Percentiles rank a stretch among this genome's conserved stretches.
Evolutionary conservation across 164 flowering plant genomes (phyloP).

Genomic region (Litsea cubeba): DNA sequence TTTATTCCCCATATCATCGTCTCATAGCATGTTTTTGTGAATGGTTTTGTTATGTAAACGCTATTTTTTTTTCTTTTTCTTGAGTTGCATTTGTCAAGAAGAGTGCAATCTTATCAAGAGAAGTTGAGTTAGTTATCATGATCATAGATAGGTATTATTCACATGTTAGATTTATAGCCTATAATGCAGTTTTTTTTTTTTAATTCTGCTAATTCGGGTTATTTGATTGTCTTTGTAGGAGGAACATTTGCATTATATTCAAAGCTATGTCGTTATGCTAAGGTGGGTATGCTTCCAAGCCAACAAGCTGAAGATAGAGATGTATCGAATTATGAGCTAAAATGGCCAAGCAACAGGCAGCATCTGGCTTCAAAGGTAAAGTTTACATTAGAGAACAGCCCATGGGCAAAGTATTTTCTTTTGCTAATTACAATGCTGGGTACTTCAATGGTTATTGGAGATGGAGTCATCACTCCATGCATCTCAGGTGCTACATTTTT

Average conservation of each 20-base stretch:
- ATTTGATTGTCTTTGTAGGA: conserved; percentile 10
- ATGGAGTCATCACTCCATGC: conserved; percentile 32
- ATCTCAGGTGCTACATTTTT: conserved; percentile 20
- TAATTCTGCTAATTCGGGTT: too few relatives aligned
- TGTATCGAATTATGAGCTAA: conserved; percentile 19
- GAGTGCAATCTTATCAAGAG: too few relatives aligned
- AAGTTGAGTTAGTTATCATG: too few relatives aligned
- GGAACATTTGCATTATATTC: conserved; percentile 32
- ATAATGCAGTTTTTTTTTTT: too few relatives aligned
- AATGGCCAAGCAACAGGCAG: conserved; percentile 13
- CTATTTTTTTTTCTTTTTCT: too few relatives aligned
- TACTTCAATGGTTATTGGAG: conserved; percentile 31
- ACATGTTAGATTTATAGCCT: too few relatives aligned
- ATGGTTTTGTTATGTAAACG: too few relatives aligned
- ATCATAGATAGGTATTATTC: too few relatives aligned
- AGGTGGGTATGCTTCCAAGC: conserved; percentile 17
- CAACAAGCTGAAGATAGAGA: neutral
- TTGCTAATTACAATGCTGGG: conserved; percentile 28
- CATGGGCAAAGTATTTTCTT: conserved; percentile 16
- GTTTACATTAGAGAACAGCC: conserved; percentile 18
- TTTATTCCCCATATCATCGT: too few relatives aligned
- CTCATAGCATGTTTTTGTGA: too few relatives aligned
- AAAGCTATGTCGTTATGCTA: conserved; percentile 26
- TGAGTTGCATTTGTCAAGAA: too few relatives aligned
- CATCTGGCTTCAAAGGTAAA: conserved; percentile 17